These are phyloP conservation scores for Trypanosomatidae sp. DNA, from an alignment of 208 protist genomes.

Conservation along the genomic window DNA sequence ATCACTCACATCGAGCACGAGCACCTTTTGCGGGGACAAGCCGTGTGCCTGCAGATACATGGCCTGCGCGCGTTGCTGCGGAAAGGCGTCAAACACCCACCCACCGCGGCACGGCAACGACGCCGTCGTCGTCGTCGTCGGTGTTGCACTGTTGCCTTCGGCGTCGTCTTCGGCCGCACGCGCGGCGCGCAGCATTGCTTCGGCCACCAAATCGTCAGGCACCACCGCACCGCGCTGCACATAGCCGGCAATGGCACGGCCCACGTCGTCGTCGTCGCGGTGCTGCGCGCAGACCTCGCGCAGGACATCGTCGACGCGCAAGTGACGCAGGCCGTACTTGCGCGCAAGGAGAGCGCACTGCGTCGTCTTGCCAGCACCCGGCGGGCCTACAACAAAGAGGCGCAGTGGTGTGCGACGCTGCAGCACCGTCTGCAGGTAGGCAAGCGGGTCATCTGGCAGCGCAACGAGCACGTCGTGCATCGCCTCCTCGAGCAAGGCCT, in stretches of 20 bases:
- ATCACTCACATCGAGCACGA: slow-evolving; percentile 38
- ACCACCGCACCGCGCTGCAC: slow-evolving; percentile 51
- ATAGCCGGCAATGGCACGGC: slow-evolving; percentile 21
- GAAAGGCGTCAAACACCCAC: slow-evolving; percentile 82
- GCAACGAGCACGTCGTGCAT: slow-evolving; percentile 59
- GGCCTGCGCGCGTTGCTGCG: slow-evolving; percentile 46
- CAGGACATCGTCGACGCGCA: slow-evolving; percentile 72
- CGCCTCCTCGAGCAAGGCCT: slow-evolving; percentile 49
- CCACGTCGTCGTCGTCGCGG: slow-evolving; percentile 19
- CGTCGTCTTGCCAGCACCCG: slow-evolving; percentile 88
- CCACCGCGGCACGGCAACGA: no score
- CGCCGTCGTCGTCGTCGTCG: no score
- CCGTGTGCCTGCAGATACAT: slow-evolving; percentile 59
- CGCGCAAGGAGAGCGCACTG: slow-evolving; percentile 65
- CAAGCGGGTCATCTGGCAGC: slow-evolving; percentile 54
- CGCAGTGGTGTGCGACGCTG: slow-evolving; percentile 21
- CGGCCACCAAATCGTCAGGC: slow-evolving; percentile 65
- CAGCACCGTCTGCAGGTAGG: slow-evolving; percentile 32
- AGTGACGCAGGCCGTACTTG: slow-evolving; percentile 70
- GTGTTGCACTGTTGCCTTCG: no score
- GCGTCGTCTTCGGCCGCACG: no score
- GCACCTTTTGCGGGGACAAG: slow-evolving; percentile 48
- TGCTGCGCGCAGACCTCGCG: slow-evolving; percentile 13
- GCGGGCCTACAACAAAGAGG: slow-evolving; percentile 68
- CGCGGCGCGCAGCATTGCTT: no score